A percentile compares a stretch with the other conserved stretches of the same genome.
Conservation (phyloP, 2,329 filamentous ascomycete species). For the Fusarium udum region DNA sequence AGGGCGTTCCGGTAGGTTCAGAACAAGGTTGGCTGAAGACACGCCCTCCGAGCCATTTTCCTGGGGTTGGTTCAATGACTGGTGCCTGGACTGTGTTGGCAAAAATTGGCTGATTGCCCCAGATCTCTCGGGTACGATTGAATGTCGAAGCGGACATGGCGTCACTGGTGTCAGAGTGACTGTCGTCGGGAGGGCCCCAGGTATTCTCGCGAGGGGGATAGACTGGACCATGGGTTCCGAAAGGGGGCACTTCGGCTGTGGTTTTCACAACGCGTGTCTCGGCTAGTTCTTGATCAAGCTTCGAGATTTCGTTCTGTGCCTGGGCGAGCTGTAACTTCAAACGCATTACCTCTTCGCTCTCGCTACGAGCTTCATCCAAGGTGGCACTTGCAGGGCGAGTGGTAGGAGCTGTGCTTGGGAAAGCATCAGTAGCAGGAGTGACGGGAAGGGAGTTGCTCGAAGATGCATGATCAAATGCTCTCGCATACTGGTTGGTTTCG, state of each 20-base stretch:
- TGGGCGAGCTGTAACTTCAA: constrained; percentile 77
- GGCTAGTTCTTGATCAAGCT: constrained; percentile 76
- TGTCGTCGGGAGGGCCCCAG: constrained; percentile 66
- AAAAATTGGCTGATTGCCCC: constrained; percentile 61
- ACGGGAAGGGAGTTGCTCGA: constrained; percentile 69
- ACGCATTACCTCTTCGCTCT: constrained; percentile 69
- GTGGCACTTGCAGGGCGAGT: constrained; percentile 63
- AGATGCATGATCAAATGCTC: constrained; percentile 57
- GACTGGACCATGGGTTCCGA: constrained; percentile 35
- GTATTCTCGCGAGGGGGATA: constrained; percentile 52
- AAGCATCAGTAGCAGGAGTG: constrained; percentile 68
- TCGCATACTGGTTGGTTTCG: constrained; percentile 49
- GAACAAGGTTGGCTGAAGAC: constrained; percentile 51
- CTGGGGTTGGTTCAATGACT: constrained; percentile 49
- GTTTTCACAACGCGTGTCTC: constrained; percentile 69
- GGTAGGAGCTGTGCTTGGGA: constrained; percentile 58
- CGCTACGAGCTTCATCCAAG: constrained; percentile 53
- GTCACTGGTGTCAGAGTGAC: constrained; percentile 66
- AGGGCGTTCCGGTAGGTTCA: constrained; percentile 51
- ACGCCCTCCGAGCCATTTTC: constrained; percentile 58
- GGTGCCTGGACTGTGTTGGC: constrained; percentile 48
- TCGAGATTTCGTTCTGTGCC: constrained; percentile 75
- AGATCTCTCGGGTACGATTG: constrained; percentile 65
- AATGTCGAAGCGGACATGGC: constrained; percentile 61
- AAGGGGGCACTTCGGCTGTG: constrained; percentile 50